Percentiles rank a stretch among this genome's conserved stretches.
Evolutionary conservation across 1,139 yeast species (phyloP).

Genomic region (Pichia norvegensis): DNA sequence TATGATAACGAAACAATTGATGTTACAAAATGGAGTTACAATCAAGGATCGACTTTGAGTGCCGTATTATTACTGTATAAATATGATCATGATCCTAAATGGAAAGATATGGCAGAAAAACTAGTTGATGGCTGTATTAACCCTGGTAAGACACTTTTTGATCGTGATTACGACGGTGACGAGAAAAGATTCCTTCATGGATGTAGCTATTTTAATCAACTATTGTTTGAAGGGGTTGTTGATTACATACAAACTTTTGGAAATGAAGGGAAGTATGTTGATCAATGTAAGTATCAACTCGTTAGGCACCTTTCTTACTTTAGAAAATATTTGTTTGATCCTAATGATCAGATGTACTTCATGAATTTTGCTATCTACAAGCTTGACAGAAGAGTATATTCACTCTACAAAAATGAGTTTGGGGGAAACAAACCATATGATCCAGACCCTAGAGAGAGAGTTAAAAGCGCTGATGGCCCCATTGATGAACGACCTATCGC

Average conservation of each 20-base stretch:
- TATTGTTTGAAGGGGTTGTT: conserved; percentile 61
- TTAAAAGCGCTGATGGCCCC: conserved; percentile 31
- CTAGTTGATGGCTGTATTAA: conserved; percentile 55
- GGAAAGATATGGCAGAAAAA: conserved; percentile 50
- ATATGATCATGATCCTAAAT: conserved; percentile 45
- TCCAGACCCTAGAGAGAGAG: conserved; percentile 44
- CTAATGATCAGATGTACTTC: conserved; percentile 51
- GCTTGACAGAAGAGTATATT: conserved; percentile 44
- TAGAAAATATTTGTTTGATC: conserved; percentile 51
- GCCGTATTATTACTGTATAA: conserved; percentile 47
- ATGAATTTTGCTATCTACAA: conserved; percentile 56
- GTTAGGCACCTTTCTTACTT: conserved; percentile 46
- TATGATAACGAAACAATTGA: conserved; percentile 39
- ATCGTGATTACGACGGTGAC: conserved; percentile 50
- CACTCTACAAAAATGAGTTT: conserved; percentile 46
- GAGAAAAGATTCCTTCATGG: conserved; percentile 60
- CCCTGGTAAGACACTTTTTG: conserved; percentile 50
- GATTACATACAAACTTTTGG: conserved; percentile 51
- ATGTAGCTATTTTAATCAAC: conserved; percentile 54
- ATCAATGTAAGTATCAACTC: conserved; percentile 37
- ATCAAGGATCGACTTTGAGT: conserved; percentile 58
- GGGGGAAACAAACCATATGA: conserved; percentile 50
- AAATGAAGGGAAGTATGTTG: conserved; percentile 36
- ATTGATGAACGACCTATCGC: conserved; percentile 35
- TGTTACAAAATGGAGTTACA: conserved; percentile 60